Conservation (phyloP, 768 basidiomycete species). For the Tulasnella sp. region DNA sequence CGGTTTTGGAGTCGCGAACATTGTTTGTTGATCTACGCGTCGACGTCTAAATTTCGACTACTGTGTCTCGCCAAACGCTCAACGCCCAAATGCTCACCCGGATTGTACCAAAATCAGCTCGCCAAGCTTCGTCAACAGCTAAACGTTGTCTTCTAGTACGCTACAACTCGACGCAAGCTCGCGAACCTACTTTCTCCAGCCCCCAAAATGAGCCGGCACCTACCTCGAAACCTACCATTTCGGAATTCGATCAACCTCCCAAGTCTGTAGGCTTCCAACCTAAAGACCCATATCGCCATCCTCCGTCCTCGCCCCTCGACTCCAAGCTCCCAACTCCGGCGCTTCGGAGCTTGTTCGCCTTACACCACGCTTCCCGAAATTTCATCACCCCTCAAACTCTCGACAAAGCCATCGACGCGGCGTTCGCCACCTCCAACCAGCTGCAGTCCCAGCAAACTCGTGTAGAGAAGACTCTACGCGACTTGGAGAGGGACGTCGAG, state of each 20-base stretch:
- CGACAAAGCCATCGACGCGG: conserved; percentile 3
- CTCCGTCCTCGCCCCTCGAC: not conserved
- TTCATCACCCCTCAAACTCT: conserved; percentile 13
- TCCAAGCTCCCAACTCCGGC: conserved; percentile 13
- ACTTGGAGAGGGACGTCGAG: not conserved
- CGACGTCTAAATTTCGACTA: not conserved
- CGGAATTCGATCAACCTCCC: not conserved
- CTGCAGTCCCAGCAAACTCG: not conserved
- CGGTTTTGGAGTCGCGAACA: not conserved
- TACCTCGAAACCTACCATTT: not conserved
- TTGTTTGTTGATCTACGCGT: not conserved
- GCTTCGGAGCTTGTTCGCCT: conserved; percentile 5
- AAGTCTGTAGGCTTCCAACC: not conserved
- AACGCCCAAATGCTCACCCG: not conserved
- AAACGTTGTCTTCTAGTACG: not conserved
- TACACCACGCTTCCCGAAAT: conserved; percentile 5
- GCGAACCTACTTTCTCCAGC: not conserved
- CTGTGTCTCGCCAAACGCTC: too few relatives aligned
- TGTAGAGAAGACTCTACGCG: not conserved
- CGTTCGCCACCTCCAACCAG: conserved; percentile 8
- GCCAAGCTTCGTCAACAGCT: not conserved
- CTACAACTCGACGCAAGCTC: not conserved
- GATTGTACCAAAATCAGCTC: not conserved
- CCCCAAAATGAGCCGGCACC: not conserved
- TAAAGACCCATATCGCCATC: not conserved